Evolutionary conservation across 108 stramenopile genomes (phyloP).

Genomic region (Fragilaria crotonensis): DNA sequence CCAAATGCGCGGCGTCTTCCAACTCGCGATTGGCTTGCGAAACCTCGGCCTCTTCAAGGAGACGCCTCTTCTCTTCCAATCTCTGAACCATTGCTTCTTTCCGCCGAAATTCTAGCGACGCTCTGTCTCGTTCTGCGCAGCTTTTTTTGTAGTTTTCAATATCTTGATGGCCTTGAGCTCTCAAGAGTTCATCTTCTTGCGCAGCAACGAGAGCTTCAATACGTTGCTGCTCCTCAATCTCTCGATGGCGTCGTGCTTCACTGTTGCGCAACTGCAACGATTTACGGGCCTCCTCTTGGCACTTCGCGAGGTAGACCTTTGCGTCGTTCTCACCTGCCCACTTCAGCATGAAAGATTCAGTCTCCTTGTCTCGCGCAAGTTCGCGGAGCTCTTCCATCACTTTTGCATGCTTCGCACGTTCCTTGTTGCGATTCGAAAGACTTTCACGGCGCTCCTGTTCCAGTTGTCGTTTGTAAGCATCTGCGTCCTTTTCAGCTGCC

Average conservation of each 20-base stretch:
- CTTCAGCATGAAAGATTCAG: constrained; percentile 70
- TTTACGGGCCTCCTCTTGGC: constrained; percentile 57
- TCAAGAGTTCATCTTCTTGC: constrained; percentile 42
- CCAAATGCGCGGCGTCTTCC: constrained; percentile 52
- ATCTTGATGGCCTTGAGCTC: constrained; percentile 51
- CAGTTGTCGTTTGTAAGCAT: constrained; percentile 45
- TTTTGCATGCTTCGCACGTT: constrained; percentile 45
- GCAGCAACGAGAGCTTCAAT: constrained; percentile 21
- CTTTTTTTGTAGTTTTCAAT: constrained; percentile 59
- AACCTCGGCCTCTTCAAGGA: constrained; percentile 24
- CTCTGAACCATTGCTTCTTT: constrained; percentile 50
- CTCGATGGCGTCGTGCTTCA: constrained; percentile 43
- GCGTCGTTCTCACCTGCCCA: constrained; percentile 76
- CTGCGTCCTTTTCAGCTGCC: constrained; percentile 65
- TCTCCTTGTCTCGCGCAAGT: constrained; percentile 62
- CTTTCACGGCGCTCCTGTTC: constrained; percentile 53
- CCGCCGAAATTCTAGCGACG: constrained; percentile 53
- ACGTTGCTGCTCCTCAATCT: constrained; percentile 55
- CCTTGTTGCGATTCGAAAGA: constrained; percentile 55
- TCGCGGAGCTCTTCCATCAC: constrained; percentile 66
- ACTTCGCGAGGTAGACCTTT: constrained; percentile 44
- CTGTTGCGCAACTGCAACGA: constrained; percentile 57
- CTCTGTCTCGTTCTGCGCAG: constrained; percentile 55
- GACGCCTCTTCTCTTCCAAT: constrained; percentile 42
- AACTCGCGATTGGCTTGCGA: constrained; percentile 50